Evolutionary conservation across 352 stramenopile genomes (phyloP).

Genomic region (Pythium guiyangense): DNA sequence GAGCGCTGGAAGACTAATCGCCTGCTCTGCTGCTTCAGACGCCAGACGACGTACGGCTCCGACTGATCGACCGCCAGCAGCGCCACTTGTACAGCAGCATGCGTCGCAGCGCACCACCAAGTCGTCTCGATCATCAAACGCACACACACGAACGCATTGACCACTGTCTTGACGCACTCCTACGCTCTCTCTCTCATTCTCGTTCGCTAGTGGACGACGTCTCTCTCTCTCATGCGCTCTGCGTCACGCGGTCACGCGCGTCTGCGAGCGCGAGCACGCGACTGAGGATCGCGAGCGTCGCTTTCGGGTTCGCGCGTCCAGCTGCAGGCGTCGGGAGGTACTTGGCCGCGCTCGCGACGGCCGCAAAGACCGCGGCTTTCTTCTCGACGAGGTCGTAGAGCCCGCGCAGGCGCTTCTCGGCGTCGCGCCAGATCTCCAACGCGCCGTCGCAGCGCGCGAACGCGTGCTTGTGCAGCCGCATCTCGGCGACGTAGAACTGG

Average conservation of each 20-base stretch:
- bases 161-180: not conserved
- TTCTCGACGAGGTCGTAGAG: conserved; percentile 50
- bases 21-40: conserved; percentile 3
- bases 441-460: conserved; percentile 3
- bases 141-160: not conserved
- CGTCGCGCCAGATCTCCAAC: conserved; percentile 38
- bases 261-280: not conserved
- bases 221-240: not conserved
- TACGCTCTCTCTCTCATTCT: not conserved
- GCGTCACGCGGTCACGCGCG: not conserved
- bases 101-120: not conserved
- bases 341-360: conserved; percentile 17
- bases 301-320: too few species aligned
- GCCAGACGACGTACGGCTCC: conserved; percentile 9
- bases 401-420: conserved; percentile 38
- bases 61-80: conserved; percentile 1
- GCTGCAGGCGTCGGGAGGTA: not conserved
- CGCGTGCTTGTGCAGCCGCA: conserved; percentile 19
- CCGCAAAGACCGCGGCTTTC: conserved; percentile 51
- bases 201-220: not conserved
- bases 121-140: not conserved
- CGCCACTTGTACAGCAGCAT: not conserved
- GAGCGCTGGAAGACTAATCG: conserved; percentile 12
- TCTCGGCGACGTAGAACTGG: conserved; percentile 46
- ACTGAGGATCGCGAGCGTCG: too few species aligned